A percentile compares a stretch with the other conserved stretches of the same genome.
Evolutionary conservation across 2,329 filamentous ascomycete genomes (phyloP).

Genomic region (Exophiala calicioides): DNA sequence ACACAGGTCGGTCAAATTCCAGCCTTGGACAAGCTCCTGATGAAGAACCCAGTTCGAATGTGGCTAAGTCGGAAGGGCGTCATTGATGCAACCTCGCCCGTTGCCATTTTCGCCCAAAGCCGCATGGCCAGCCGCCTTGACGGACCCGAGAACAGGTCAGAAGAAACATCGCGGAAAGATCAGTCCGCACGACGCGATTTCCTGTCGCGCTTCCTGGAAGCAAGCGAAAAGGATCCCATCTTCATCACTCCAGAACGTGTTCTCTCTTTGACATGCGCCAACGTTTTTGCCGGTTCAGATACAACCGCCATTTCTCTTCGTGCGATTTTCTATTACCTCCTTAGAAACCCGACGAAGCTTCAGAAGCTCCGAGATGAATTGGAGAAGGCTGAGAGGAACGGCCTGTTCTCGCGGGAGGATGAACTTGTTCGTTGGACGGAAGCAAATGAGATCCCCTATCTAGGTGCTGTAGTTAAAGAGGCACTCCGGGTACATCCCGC

Average conservation of each 20-base stretch:
- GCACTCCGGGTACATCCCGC: constrained; percentile 59
- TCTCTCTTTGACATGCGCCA: no score
- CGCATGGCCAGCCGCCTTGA: no score
- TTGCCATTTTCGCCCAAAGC: no score
- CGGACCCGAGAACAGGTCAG: no score
- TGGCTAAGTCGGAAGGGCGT: no score
- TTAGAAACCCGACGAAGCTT: constrained; percentile 11
- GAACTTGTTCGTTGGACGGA: constrained; percentile 25
- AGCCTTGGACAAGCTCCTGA: constrained; percentile 33
- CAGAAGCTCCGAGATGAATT: constrained; percentile 22
- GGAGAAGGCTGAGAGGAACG: constrained; percentile 15
- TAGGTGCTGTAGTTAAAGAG: constrained; percentile 34
- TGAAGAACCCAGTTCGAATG: constrained; percentile 38
- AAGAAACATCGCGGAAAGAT: no score
- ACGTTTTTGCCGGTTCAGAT: constrained; percentile 18
- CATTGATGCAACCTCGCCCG: no score
- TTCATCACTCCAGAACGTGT: no score
- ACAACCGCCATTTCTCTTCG: constrained; percentile 15
- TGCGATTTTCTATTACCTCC: constrained; percentile 13
- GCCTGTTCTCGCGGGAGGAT: neutral
- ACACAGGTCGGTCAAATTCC: constrained; percentile 34
- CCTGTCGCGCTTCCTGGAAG: no score
- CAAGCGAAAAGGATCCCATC: no score
- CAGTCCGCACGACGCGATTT: no score
- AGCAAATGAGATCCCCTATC: constrained; percentile 33